Percentiles rank a stretch among this genome's conserved stretches.
Evolutionary conservation across 768 basidiomycete species (phyloP).

Genomic region (Pulveroboletus sp.): DNA sequence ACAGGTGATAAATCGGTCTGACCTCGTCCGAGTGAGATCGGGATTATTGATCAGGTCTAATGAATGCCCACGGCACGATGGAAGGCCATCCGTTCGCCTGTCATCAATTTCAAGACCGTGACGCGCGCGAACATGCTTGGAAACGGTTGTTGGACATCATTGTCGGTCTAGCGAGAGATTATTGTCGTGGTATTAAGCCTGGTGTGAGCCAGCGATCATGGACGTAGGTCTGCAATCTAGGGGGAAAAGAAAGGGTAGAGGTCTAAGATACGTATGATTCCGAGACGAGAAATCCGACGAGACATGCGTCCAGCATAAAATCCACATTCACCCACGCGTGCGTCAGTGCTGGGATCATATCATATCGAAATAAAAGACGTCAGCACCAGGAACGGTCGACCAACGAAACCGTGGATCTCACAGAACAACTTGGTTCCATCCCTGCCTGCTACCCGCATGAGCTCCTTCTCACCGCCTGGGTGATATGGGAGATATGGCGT

Average conservation of each 20-base stretch:
- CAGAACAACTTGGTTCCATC: slow-evolving; percentile 95
- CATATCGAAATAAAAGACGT: neutral
- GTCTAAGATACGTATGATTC: slow-evolving; percentile 49
- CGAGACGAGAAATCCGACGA: slow-evolving; percentile 84
- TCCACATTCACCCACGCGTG: slow-evolving; percentile 98
- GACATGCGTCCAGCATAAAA: slow-evolving; percentile 88
- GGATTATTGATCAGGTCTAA: too few relatives aligned
- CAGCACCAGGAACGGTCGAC: neutral
- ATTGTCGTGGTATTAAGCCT: slow-evolving; percentile 1
- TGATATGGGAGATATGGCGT: slow-evolving; percentile 88
- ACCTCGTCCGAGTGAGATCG: too few relatives aligned
- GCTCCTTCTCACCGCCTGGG: slow-evolving; percentile 89
- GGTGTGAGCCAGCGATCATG: neutral
- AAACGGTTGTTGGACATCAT: neutral
- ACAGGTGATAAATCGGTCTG: too few relatives aligned
- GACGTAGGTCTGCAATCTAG: neutral
- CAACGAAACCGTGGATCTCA: slow-evolving; percentile 34
- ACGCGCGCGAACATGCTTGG: neutral
- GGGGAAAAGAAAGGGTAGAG: neutral
- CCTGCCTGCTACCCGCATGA: slow-evolving; percentile 92
- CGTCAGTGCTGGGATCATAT: slow-evolving; percentile 56
- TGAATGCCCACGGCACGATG: too few relatives aligned
- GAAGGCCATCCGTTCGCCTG: too few relatives aligned
- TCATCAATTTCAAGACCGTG: neutral
- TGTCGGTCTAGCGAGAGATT: neutral